Evolutionary conservation across 2,329 filamentous ascomycete species (phyloP), one percentile per base, ranked within the genome.

Genomic region (Trichoderma sp.): DNA sequence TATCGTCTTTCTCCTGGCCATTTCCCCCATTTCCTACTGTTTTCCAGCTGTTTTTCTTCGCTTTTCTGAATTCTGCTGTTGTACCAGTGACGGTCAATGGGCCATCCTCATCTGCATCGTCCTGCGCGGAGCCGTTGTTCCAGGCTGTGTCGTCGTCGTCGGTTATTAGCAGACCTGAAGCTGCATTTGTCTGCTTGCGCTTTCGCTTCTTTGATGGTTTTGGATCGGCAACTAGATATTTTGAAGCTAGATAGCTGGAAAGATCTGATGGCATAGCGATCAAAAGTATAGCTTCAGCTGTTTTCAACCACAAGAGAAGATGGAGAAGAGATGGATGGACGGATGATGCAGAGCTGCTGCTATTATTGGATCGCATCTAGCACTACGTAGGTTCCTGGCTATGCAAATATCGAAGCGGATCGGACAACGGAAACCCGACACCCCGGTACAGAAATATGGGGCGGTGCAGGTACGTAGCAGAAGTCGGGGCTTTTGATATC

Each of bases 161-260:
- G 70, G 86, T 86, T 70, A 91, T 90, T 62, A 90, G 83, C 33
- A 91, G 85, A 58, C 88, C 87, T 33, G 83, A 81, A 57, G 75
- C 74, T 47, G 80, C 77, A 62, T 79, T 71, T 63, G 79, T 75
- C 69, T 85, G 80, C 78, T 89, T 90, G 75, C 87, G 85, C 81
- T 91, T 91, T 71, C 87, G 85, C 77, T 90, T 91, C 76, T 90
- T 90, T 60, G 81, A 71, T 21, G 86, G 84, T 72, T 87, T 88
- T 6, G 83, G 80, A 71, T 88, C 85, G 52, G 86, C 83, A 68
- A 86, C 83, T 61, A 99, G 89, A 79, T 99, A 99, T 79, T 94
- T 96, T 72, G 93, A 91, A 47, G 95, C 94, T 43, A 99, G 88
- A 77, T 98, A 99, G 76, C 90, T 89, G 70, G 93, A 90, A 73